Conservation (phyloP, 2,329 filamentous ascomycete genomes). For the Fusarium brachygibbosum region DNA sequence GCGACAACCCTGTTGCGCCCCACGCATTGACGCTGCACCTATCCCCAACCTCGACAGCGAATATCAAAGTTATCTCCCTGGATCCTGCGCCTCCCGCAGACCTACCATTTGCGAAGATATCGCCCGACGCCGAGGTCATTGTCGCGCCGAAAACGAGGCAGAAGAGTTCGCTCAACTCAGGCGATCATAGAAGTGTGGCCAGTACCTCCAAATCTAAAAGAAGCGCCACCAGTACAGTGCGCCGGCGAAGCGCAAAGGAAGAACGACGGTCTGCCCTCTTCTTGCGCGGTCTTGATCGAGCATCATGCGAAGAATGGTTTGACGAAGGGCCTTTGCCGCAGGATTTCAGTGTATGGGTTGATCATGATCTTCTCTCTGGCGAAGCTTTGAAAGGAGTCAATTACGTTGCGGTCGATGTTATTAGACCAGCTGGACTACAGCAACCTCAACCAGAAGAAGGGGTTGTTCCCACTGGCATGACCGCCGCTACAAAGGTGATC, state of each 20-base stretch:
- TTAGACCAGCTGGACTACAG: slow-evolving; percentile 83
- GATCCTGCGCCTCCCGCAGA: slow-evolving; percentile 77
- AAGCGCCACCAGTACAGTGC: slow-evolving; percentile 80
- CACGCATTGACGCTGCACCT: slow-evolving; percentile 93
- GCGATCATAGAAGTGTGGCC: slow-evolving; percentile 83
- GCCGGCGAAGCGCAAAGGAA: slow-evolving; percentile 69
- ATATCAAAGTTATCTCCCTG: slow-evolving; percentile 87
- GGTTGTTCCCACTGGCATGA: slow-evolving; percentile 64
- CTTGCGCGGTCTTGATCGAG: slow-evolving; percentile 81
- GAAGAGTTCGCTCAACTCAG: slow-evolving; percentile 73
- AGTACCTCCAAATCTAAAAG: slow-evolving; percentile 84
- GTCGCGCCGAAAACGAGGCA: slow-evolving; percentile 92
- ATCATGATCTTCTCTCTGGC: slow-evolving; percentile 79
- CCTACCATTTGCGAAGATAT: slow-evolving; percentile 89
- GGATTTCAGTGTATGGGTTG: slow-evolving; percentile 84
- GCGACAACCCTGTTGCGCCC: slow-evolving; percentile 65
- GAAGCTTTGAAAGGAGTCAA: slow-evolving; percentile 81
- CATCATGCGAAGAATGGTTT: slow-evolving; percentile 80
- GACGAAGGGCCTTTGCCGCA: slow-evolving; percentile 72
- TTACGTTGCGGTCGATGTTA: slow-evolving; percentile 86
- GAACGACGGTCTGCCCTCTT: slow-evolving; percentile 78
- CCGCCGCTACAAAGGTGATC: slow-evolving; percentile 71
- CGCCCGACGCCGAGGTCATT: slow-evolving; percentile 94
- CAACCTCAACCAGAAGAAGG: slow-evolving; percentile 78
- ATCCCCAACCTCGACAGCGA: slow-evolving; percentile 94